Conservation (phyloP, 1,284 basidiomycete species). For the Leccinum fuscescens region DNA sequence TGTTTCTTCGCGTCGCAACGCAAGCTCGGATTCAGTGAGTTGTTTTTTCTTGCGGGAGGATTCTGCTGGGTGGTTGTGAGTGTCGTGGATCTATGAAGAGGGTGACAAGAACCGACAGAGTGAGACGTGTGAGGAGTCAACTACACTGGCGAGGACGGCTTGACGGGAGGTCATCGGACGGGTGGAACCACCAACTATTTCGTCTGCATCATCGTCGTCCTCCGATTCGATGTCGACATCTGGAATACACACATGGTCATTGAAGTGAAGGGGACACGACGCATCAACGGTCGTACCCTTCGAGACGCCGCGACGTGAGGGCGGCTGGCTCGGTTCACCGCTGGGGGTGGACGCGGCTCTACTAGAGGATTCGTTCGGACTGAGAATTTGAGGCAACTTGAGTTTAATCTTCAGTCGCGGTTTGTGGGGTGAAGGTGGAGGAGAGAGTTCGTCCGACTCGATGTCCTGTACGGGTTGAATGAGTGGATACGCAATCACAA, state of each 20-base stretch:
- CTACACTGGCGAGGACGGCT: slow-evolving; percentile 66
- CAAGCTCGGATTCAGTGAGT: slow-evolving; percentile 80
- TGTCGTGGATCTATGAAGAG: background rate
- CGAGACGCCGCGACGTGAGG: slow-evolving; percentile 31
- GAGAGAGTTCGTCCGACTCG: slow-evolving; percentile 38
- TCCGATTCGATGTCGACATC: slow-evolving; percentile 59
- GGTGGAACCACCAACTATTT: slow-evolving; percentile 33
- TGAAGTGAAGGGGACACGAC: background rate
- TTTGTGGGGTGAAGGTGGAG: slow-evolving; percentile 33
- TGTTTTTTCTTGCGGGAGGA: slow-evolving; percentile 70
- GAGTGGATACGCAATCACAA: background rate
- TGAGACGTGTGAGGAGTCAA: slow-evolving; percentile 64
- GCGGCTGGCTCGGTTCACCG: slow-evolving; percentile 30
- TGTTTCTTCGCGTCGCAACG: slow-evolving; percentile 80
- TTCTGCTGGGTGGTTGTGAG: slow-evolving; percentile 36
- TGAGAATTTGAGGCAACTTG: slow-evolving; percentile 49
- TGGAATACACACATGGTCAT: slow-evolving; percentile 12
- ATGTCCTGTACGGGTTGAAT: slow-evolving; percentile 16
- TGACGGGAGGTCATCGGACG: slow-evolving; percentile 69
- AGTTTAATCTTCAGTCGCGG: slow-evolving; percentile 63
- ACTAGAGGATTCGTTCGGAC: slow-evolving; percentile 39
- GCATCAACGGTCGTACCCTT: slow-evolving; percentile 21
- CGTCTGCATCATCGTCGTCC: slow-evolving; percentile 45
- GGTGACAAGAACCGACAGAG: slow-evolving; percentile 10
- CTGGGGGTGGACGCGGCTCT: slow-evolving; percentile 39